Evolutionary conservation across 1,139 yeast species (phyloP).

Genomic region (Pichia sp.): DNA sequence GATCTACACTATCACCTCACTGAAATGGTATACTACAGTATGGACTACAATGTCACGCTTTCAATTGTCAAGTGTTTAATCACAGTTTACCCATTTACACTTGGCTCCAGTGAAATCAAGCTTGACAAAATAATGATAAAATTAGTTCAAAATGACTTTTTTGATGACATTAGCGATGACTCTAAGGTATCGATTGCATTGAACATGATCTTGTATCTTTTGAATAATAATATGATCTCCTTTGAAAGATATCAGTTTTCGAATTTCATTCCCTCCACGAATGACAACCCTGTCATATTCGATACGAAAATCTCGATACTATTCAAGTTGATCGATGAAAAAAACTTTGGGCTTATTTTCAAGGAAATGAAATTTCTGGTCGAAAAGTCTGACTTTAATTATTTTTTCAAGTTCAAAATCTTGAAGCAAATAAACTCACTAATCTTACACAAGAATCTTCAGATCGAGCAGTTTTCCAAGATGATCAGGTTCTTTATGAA

Average conservation of each 20-base stretch:
- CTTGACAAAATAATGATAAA: constrained; percentile 20
- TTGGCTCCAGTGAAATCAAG: constrained; percentile 12
- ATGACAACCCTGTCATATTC: constrained; percentile 48
- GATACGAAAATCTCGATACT: constrained; percentile 61
- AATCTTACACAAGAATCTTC: constrained; percentile 37
- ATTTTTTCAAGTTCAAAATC: constrained; percentile 47
- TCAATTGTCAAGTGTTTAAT: constrained; percentile 22
- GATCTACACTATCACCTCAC: constrained; percentile 13
- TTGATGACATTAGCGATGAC: constrained; percentile 10
- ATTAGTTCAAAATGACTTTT: constrained; percentile 16
- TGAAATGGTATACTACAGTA: constrained; percentile 20
- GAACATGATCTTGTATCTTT: constrained; percentile 21
- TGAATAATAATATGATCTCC: constrained; percentile 14
- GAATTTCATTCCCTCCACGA: constrained; percentile 57
- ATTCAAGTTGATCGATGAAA: constrained; percentile 51
- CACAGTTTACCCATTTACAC: constrained; percentile 19
- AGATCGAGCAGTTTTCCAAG: constrained; percentile 31
- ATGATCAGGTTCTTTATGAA: constrained; percentile 23
- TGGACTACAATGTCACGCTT: constrained; percentile 22
- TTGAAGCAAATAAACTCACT: constrained; percentile 54
- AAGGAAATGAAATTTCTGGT: constrained; percentile 68
- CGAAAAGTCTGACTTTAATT: constrained; percentile 32
- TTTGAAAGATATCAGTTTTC: constrained; percentile 29
- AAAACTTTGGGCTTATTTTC: constrained; percentile 51
- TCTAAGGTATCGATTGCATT: constrained; percentile 14